Evolutionary conservation across 2,329 filamentous ascomycete genomes (phyloP), one percentile per base, ranked within the genome.

Genomic region (Fusarium pininemorale): DNA sequence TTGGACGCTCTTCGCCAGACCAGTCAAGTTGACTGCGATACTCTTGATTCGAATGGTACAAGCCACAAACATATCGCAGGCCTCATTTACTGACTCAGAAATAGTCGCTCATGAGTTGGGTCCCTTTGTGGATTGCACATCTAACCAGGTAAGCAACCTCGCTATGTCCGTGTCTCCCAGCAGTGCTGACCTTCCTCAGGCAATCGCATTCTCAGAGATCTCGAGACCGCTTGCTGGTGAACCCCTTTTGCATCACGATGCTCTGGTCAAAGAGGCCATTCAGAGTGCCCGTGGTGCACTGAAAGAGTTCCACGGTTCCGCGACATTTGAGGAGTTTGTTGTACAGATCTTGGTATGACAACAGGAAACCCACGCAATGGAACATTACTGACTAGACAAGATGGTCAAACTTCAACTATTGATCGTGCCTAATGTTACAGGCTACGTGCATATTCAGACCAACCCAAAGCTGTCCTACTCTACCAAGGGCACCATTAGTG

Each of bases 401-500:
- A 90, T 89, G 84, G 84, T 90, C 18, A 86, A 84, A 73, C 79
- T 91, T 26, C 86, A 88, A 30, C 79, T 90, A 5, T 80, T 78
- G n/a, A 87, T 90, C 42, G 81, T 84, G 0, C 83, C 85, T 0
- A 80, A 88, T 54, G 79, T 90, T 53, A 85, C 80, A 3, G 88
- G 88, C 9, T 85, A 82, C 56, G 83, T 90, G 1, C 90, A 90
- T 75, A 82, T 91, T n/a, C 89, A 91, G 77, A 89, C 87, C 9
- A 91, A 91, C 64, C 88, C 90, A 0, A 85, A 86, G 60, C 84
- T 87, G 57, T 85, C 87, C 0, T 89, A 89, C 71, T 85, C 85
- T 3, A 84, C 83, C 0, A 74, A 82, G 5, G 86, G 85, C 56
- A 90, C 85, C 0, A 78, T 90, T 5, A 78, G 80, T 6, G 88